Conservation (phyloP, 2,329 filamentous ascomycete species). For the Microcera coccophila region DNA sequence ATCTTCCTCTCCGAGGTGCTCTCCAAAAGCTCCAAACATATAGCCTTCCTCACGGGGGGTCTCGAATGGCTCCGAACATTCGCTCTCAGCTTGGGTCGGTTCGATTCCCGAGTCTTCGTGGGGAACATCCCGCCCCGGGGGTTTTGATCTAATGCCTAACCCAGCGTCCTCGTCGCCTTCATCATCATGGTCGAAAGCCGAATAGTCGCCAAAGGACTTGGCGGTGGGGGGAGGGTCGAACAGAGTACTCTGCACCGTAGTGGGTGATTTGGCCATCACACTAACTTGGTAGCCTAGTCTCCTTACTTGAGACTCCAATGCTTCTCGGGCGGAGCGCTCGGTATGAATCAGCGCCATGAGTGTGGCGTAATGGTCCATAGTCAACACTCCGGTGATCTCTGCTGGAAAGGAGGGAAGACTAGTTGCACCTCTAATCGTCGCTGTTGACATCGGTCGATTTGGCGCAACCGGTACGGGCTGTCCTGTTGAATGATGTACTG, state of each 20-base stretch:
- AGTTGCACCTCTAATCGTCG: conserved; percentile 45
- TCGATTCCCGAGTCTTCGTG: conserved; percentile 37
- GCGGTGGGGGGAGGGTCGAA: conserved; percentile 33
- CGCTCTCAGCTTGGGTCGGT: conserved; percentile 38
- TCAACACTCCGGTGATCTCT: conserved; percentile 31
- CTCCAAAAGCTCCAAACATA: conserved; percentile 40
- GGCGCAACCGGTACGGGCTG: conserved; percentile 5
- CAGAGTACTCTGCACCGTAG: conserved; percentile 13
- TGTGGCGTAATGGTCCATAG: conserved; percentile 46
- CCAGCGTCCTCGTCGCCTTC: conserved; percentile 33
- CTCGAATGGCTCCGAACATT: conserved; percentile 47
- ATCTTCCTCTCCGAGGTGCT: conserved; percentile 40
- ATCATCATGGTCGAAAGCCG: conserved; percentile 42
- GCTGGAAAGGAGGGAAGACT: conserved; percentile 42
- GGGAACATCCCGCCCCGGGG: conserved; percentile 19
- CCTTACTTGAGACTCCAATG: conserved; percentile 54
- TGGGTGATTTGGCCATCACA: conserved; percentile 40
- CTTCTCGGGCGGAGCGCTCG: conserved; percentile 53
- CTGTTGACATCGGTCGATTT: conserved; percentile 41
- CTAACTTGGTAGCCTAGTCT: conserved; percentile 50
- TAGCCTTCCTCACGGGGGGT: conserved; percentile 49
- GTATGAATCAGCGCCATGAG: conserved; percentile 52
- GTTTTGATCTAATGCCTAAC: conserved; percentile 12
- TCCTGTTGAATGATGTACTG: conserved; percentile 36
- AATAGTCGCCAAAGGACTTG: conserved; percentile 36